Base-by-base conservation (phyloP, 345 rosid genomes). In the Kandelia obovata region DNA sequence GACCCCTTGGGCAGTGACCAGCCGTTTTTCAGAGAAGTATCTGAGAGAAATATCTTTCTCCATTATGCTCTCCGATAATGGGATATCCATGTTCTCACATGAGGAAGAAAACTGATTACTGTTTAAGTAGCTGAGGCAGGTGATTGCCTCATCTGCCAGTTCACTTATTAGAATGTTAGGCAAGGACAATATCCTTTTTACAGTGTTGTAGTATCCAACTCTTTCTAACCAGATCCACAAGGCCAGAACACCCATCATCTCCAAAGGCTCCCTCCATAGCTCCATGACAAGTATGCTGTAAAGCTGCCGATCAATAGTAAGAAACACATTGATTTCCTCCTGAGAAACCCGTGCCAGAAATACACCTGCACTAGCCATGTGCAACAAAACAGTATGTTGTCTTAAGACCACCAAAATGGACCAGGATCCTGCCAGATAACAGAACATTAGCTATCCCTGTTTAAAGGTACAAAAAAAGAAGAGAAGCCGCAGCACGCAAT, bases 141-240 rank as follows among this genome's bases (percentile, higher is more conserved):
- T 7, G 53, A 78, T 28, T 13, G 88, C 82, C 60, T 88, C 89
- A 7, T 83, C 84, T 1, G 85, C 85, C 1, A 88, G 52, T 25
- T 83, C 84, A 62, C 49, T 74, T 2, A 84, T 64, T 6, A 86
- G 15, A 7, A 59, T n/a, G 10, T 7, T 10, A 25, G 88, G 86
- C 31, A 83, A 68, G 27, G 84, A 55, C 27, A 84, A 20, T 25
- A 80, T 77, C 27, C 75, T 82, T 51, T 64, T 21, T 0, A 86
- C 78, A 4, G 76, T 26, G 2, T 66, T 3, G 15, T 3, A 46
- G 43, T 49, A 76, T 19, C 87, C 84, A 6, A 53, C 60, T 43
- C 78, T 51, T 70, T 88, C 94, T 30, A 84, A 65, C 94, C 91
- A 84, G 4, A 86, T 58, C 82, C 80, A 85, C 3, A 84, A 30